Evolutionary conservation across 805 yeast genomes (phyloP), one percentile per base, ranked within the genome.

Genomic region (Candida sonorensis): DNA sequence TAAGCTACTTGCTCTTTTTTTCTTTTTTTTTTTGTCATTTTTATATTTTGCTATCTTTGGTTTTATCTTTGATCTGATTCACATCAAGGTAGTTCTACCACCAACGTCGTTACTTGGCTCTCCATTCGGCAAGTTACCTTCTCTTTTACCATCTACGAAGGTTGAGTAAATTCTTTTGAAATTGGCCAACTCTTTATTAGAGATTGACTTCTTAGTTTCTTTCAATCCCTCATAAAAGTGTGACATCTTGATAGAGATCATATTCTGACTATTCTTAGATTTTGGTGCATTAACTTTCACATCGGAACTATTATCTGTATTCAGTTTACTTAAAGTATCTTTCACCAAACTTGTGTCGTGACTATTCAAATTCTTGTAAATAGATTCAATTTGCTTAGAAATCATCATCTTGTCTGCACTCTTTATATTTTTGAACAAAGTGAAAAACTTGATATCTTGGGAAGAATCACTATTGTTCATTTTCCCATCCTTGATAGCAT

Each of bases 181-280:
- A 47, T 86, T 83, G 7, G 45, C 44, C 38, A 71, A 67, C 48
- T 90, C 97, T 13, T 76, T 69, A 1, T 61, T 55, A 0, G 97
- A 87, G 18, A 90, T 86, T 29, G 95, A 84, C n/a, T 95, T 85
- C 44, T 83, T 85, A 1, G 97, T 86, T 34, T 83, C 94, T 15
- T 55, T 50, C 29, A 83, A 58, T 0, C 95, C 81, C 22, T 66
- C 66, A 6, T 64, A 33, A 35, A 90, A 68, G 48, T 90, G 84
- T 7, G 54, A 51, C 10, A 64, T 63, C 4, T 62, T 56, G 7
- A 86, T 75, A 2, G 48, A 37, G 4, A 81, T 75, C 17, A 51
- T 51, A 18, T 51, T 42, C 18, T 51, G 36, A 20, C 16, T 29
- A 26, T 31, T 28, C 9, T 33, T 23, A 9, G n/a, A n/a, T n/a